Base-by-base conservation (phyloP, 2,329 filamentous ascomycete genomes). In the Colletotrichum viniferum region DNA sequence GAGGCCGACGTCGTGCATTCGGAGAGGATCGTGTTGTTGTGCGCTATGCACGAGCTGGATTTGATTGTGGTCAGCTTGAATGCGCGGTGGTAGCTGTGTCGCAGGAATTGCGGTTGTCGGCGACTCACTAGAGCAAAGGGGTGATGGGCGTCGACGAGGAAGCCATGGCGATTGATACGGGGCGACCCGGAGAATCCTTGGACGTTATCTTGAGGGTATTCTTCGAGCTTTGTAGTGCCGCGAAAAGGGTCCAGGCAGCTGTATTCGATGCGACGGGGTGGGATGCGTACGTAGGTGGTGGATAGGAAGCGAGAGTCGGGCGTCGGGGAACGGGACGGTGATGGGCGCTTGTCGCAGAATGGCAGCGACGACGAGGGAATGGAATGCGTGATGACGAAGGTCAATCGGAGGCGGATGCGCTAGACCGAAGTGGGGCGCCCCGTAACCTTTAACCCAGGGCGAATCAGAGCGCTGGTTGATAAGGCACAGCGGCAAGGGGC, bases 1-100 rank as follows among this genome's bases (percentile, higher is more conserved):
- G 94, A 93, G 77, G 96, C 94, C 3, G 95, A 95, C 38, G 95
- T 93, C 64, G 95, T 97, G 88, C 97, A 96, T 87, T 99, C 97
- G 81, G 95, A 88, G 76, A 99, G 93, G 86, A 99, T 98, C 61
- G 96, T 98, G 71, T 92, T 95, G 82, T 97, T 94, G 87, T 98
- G 93, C 66, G 97, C 96, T 85, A 99, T 97, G 87, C 97, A 98
- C 79, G 95, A 93, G 87, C 96, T 98, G 81, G n/a, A 52, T 28
- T 34, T 36, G 58, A 21, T 21, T 52, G 69, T 60, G 69, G 72
- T 77, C 73, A 79, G 73, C 72, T 56, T 76, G n/a, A 52, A n/a
- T 36, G 62, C 61, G 74, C 4, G 34, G n/a, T 28, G 21, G 24
- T 28, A 36, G 34, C 10, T 38, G 14, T 62, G 62, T 56, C 1